Evolutionary conservation across 129 eudicot species (phyloP).

Genomic region (Escallonia herrerae): DNA sequence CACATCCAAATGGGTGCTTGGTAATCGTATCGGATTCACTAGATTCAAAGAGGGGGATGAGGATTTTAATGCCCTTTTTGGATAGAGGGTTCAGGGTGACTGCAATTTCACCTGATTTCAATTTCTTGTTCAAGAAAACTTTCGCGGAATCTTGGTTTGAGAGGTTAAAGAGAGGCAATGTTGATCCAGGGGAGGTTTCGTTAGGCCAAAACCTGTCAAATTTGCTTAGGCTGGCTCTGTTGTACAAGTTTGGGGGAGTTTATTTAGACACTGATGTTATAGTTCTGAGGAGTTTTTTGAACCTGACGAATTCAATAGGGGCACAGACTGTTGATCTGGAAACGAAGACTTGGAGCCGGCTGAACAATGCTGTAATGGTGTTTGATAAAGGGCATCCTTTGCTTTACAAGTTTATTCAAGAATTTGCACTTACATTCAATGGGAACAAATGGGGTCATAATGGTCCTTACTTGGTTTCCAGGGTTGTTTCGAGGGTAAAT

Average conservation of each 20-base stretch:
- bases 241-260: constrained; percentile 84
- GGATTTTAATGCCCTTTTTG: constrained; percentile 51
- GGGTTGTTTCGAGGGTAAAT: constrained; percentile 66
- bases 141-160: constrained; percentile 58
- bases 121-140: constrained; percentile 71
- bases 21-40: constrained; percentile 64
- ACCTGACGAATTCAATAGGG: constrained; percentile 65
- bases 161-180: constrained; percentile 41
- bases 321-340: constrained; percentile 64
- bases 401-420: constrained; percentile 75
- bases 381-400: constrained; percentile 87
- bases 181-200: constrained; percentile 61
- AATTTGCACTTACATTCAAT: constrained; percentile 79
- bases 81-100: constrained; percentile 53
- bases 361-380: constrained; percentile 94
- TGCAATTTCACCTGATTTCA: constrained; percentile 67
- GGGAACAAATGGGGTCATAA: constrained; percentile 99
- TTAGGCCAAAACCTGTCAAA: constrained; percentile 91
- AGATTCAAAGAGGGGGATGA: constrained; percentile 55
- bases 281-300: constrained; percentile 45
- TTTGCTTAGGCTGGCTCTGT: constrained; percentile 68
- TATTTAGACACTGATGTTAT: constrained; percentile 82
- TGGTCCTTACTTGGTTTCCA: constrained; percentile 93
- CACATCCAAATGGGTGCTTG: constrained; percentile 80
- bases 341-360: constrained; percentile 67